These are phyloP conservation scores for Cyberlindnera subsufficiens DNA, from an alignment of 805 yeast genomes.

Conservation along the genomic window DNA sequence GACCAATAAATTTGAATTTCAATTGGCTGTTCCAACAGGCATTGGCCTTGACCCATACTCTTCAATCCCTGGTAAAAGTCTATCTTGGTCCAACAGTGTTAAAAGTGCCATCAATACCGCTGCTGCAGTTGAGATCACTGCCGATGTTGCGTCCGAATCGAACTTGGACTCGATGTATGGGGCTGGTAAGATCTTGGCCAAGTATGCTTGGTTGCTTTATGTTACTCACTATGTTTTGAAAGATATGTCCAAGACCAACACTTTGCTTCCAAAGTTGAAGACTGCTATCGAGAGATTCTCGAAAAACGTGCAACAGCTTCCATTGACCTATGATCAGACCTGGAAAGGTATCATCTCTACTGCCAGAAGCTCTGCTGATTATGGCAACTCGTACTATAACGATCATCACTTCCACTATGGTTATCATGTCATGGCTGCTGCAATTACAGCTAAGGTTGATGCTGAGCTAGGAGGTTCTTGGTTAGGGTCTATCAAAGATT, in stretches of 20 bases:
- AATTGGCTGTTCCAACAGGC: constrained; percentile 36
- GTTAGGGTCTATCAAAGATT: constrained; percentile 42
- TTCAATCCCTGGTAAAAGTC: constrained; percentile 22
- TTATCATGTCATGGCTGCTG: constrained; percentile 67
- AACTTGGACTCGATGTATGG: constrained; percentile 81
- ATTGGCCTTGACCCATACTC: constrained; percentile 42
- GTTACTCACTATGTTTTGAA: constrained; percentile 61
- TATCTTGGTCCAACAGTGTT: constrained; percentile 26
- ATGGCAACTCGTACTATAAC: constrained; percentile 65
- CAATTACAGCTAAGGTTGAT: constrained; percentile 55
- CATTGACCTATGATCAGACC: constrained; percentile 70
- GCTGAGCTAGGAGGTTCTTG: constrained; percentile 43
- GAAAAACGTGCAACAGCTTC: constrained; percentile 60
- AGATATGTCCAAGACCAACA: constrained; percentile 45
- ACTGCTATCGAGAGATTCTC: constrained; percentile 66
- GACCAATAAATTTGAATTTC: constrained; percentile 34
- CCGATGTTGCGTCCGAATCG: constrained; percentile 40
- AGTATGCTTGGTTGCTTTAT: constrained; percentile 81
- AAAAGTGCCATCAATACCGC: constrained; percentile 27
- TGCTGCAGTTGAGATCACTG: constrained; percentile 29
- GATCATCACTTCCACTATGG: constrained; percentile 79
- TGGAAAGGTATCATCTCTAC: constrained; percentile 78
- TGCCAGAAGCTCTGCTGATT: constrained; percentile 57
- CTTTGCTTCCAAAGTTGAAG: constrained; percentile 53
- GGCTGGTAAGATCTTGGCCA: constrained; percentile 82